A percentile compares a stretch with the other conserved stretches of the same genome.
Evolutionary conservation across 345 rosid species (phyloP).

Genomic region (Eucalyptus cloeziana): DNA sequence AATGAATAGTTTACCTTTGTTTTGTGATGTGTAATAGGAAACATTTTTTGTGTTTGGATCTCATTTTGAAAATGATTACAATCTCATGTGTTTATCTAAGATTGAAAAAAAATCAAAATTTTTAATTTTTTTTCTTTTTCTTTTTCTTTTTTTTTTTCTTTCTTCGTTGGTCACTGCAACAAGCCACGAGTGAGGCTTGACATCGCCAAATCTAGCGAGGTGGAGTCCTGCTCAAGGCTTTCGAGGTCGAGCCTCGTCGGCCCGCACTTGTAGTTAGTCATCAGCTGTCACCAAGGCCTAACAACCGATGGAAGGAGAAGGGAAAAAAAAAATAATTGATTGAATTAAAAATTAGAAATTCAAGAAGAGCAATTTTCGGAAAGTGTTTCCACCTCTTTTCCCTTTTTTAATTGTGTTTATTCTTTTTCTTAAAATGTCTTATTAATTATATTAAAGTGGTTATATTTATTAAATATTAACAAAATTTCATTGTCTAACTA

Average conservation of each 20-base stretch:
- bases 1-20: not conserved
- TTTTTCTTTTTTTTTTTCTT: too few relatives aligned
- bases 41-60: not conserved
- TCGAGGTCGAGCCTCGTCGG: accelerated
- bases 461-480: too few relatives aligned
- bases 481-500: too few relatives aligned
- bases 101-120: too few relatives aligned
- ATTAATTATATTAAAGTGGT: too few relatives aligned
- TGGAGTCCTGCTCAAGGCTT: not conserved
- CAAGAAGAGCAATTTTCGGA: not conserved
- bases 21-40: not conserved
- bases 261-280: not conserved
- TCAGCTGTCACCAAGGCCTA: accelerated
- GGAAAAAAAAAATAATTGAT: too few relatives aligned
- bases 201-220: accelerated
- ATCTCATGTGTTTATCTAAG: not conserved
- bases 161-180: too few relatives aligned
- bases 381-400: not conserved
- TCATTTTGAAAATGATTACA: too few relatives aligned
- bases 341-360: too few relatives aligned
- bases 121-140: accelerated
- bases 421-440: not conserved
- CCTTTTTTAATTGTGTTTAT: too few relatives aligned
- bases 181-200: not conserved
- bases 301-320: not conserved